Conservation (phyloP, 1,284 basidiomycete species). For the Peniophora sp. region DNA sequence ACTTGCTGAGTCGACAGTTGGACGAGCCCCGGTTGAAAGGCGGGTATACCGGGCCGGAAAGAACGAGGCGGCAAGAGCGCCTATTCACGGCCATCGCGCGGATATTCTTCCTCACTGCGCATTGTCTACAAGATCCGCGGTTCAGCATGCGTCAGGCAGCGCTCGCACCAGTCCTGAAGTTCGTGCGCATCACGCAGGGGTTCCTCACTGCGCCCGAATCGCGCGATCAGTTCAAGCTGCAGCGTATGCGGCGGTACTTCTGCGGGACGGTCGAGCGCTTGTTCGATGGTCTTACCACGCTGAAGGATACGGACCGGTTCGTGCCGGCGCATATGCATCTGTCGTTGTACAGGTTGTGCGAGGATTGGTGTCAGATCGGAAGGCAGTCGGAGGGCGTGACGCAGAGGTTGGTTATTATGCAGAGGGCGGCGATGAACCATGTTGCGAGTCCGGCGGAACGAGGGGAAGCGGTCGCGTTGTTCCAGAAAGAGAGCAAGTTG, state of each 20-base stretch:
- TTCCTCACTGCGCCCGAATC: constrained; percentile 70
- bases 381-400: constrained; percentile 69
- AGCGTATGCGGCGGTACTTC: constrained; percentile 82
- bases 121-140: constrained; percentile 66
- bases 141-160: constrained; percentile 67
- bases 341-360: constrained; percentile 78
- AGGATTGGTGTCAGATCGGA: constrained; percentile 91
- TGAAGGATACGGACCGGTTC: constrained; percentile 72
- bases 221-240: constrained; percentile 73
- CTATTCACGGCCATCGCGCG: constrained; percentile 86
- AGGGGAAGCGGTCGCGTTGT: constrained; percentile 55
- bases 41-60: constrained; percentile 34
- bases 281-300: constrained; percentile 68
- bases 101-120: constrained; percentile 83
- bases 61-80: constrained; percentile 69
- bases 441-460: constrained; percentile 36
- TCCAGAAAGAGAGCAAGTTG: constrained; percentile 65
- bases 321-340: constrained; percentile 73
- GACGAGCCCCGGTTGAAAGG: constrained; percentile 63
- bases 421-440: constrained; percentile 58
- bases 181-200: constrained; percentile 75
- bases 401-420: constrained; percentile 69
- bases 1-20: constrained; percentile 74
- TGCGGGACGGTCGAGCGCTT: constrained; percentile 84
- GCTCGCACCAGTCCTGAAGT: constrained; percentile 76